A percentile compares a stretch with the other conserved stretches of the same genome.
Evolutionary conservation across 305 asterid species (phyloP).

Genomic region (Ilex paraguariensis): DNA sequence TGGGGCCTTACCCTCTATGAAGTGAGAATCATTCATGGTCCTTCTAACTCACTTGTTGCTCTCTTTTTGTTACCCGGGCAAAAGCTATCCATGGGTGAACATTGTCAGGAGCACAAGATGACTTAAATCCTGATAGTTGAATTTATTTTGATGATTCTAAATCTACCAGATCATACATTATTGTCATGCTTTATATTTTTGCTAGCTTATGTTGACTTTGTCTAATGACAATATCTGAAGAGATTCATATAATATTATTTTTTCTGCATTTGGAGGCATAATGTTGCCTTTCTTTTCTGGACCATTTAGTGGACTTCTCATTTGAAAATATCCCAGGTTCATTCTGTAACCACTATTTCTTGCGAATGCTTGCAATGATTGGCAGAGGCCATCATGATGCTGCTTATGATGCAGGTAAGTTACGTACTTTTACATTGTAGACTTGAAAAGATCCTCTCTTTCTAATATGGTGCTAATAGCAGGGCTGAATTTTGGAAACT

Average conservation of each 20-base stretch:
- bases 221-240: not conserved
- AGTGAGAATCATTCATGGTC: too few species aligned
- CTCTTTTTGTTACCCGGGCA: too few species aligned
- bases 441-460: not conserved
- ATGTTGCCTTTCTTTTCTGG: not conserved
- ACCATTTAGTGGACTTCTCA: not conserved
- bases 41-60: too few species aligned
- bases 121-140: too few species aligned
- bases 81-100: too few species aligned
- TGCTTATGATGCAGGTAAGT: constrained; percentile 75
- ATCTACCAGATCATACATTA: too few species aligned
- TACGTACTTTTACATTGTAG: not conserved
- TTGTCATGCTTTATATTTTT: not conserved
- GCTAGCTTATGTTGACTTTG: not conserved
- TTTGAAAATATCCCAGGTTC: constrained; percentile 41
- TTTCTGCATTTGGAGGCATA: not conserved
- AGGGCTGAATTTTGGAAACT: too few species aligned
- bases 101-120: too few species aligned
- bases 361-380: constrained; percentile 73
- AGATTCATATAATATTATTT: not conserved
- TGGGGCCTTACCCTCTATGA: too few species aligned
- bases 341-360: constrained; percentile 90
- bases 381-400: constrained; percentile 70
- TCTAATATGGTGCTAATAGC: too few species aligned
- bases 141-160: too few species aligned